phyloP scores from a whole-genome alignment of 805 yeast genomes.

The Ogataea parapolymorpha region DNA sequence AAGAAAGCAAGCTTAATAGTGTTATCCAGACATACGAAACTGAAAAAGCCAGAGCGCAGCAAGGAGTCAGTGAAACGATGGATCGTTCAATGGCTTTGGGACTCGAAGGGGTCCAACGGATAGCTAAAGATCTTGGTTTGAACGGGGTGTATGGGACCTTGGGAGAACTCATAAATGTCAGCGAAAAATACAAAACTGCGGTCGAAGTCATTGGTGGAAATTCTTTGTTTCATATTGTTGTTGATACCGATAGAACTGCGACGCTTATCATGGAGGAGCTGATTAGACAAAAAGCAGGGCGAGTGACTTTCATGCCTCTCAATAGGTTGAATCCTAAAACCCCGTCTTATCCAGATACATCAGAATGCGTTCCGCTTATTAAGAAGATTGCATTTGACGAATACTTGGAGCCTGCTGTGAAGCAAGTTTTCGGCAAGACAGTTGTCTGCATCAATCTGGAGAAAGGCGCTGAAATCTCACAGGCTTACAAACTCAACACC shows the following conservation, averaged over 20 bases:
- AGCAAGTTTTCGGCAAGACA: slow-evolving; percentile 77
- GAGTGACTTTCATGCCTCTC: slow-evolving; percentile 89
- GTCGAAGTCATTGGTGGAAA: slow-evolving; percentile 89
- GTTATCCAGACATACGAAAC: slow-evolving; percentile 50
- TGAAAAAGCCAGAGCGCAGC: slow-evolving; percentile 55
- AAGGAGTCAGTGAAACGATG: slow-evolving; percentile 68
- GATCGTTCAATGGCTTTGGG: slow-evolving; percentile 70
- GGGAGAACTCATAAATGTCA: slow-evolving; percentile 78
- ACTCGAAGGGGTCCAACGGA: slow-evolving; percentile 61
- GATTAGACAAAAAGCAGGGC: slow-evolving; percentile 64
- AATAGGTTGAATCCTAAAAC: slow-evolving; percentile 53
- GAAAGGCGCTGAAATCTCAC: slow-evolving; percentile 65
- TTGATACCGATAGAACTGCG: slow-evolving; percentile 84
- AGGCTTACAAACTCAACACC: slow-evolving; percentile 58
- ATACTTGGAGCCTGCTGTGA: slow-evolving; percentile 60
- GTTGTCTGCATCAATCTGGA: slow-evolving; percentile 71
- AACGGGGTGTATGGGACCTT: slow-evolving; percentile 76
- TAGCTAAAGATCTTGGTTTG: slow-evolving; percentile 57
- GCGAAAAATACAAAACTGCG: slow-evolving; percentile 79
- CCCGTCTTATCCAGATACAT: slow-evolving; percentile 57
- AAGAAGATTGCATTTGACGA: slow-evolving; percentile 65
- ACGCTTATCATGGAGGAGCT: slow-evolving; percentile 73
- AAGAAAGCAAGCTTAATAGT: slow-evolving; percentile 64
- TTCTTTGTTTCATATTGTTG: slow-evolving; percentile 83
- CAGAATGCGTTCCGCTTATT: slow-evolving; percentile 72